Percentiles rank a stretch among this genome's conserved stretches.
Conservation (phyloP, 352 stramenopile genomes). For the Pythium sp. region DNA sequence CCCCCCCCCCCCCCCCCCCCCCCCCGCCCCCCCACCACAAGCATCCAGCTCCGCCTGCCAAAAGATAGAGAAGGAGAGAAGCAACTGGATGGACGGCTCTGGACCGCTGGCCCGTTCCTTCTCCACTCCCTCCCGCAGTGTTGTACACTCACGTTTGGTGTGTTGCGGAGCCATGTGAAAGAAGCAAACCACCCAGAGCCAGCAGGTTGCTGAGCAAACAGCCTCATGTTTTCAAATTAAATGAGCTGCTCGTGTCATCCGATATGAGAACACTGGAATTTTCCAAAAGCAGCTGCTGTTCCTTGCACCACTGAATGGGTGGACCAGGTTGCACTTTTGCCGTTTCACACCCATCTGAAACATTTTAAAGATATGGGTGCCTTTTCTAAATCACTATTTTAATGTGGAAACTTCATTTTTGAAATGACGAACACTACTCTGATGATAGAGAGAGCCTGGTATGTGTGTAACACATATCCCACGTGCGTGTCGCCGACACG, state of each 20-base stretch:
- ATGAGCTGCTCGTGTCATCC: too few species aligned
- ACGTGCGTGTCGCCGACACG: not conserved
- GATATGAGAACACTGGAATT: not conserved
- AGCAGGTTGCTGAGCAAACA: not conserved
- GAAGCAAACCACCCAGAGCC: not conserved
- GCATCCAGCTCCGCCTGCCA: not conserved
- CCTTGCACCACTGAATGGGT: not conserved
- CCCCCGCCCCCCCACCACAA: too few species aligned
- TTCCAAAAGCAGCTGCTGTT: not conserved
- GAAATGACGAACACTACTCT: not conserved
- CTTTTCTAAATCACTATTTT: not conserved
- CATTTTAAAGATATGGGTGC: not conserved
- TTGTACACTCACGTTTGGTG: not conserved
- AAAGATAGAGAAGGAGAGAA: not conserved
- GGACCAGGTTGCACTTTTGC: not conserved
- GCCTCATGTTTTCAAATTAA: too few species aligned
- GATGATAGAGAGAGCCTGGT: not conserved
- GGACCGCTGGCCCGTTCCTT: not conserved
- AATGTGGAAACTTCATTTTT: not conserved
- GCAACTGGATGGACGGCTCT: not conserved
- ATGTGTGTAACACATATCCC: not conserved
- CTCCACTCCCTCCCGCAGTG: not conserved
- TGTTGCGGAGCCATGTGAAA: conserved; percentile 3
- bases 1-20: too few species aligned
- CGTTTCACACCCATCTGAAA: not conserved